Evolutionary conservation across 352 stramenopile genomes (phyloP), one percentile per base, ranked within the genome.

Genomic region (Globisporangium iwayamae): DNA sequence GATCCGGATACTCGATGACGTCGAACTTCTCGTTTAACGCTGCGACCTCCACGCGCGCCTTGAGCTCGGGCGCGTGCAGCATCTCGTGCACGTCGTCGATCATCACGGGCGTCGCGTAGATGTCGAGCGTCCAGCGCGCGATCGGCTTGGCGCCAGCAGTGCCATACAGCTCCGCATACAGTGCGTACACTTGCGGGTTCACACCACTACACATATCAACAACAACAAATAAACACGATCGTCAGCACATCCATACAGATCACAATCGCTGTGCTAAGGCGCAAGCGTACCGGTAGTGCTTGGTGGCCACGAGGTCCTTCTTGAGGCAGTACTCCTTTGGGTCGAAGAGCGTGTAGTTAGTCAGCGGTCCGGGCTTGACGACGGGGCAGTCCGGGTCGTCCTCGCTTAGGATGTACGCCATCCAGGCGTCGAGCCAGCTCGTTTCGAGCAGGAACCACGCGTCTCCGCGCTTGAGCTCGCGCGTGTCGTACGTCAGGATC

Each of bases 361-460:
- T 87, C 16, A 94, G 60, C 43, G 83, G 76, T 1, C 85, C 85
- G 0, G 83, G 83, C 55, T 79, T 76, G 56, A 71, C 56, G 5
- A 84, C 62, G 3, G 79, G 67, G 34, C 74, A 78, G 30, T 76
- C 78, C 25, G 79, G 71, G 69, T 89, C 79, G 56, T 81, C 67
- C 59, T 91, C 83, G 56, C 76, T 83, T 53, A 92, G 59, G 18
- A 92, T 78, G 73, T 87, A 94, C 38, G 71, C 73, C 83, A 92
- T 91, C 85, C 85, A 94, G 38, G 78, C 76, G 63, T 92, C 81
- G 32, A 94, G 73, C 85, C 85, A 94, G 60, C 68, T 72, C 28
- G 81, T 90, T 65, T 92, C 85, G 20, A 94, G 71, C 32, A 94
- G 69, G 70, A 88, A 90, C 81, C 81, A 94, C 38, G 85, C 85